Percentiles rank a stretch among this genome's conserved stretches.
Conservation (phyloP, 2,329 filamentous ascomycete genomes). For the Paramyrothecium sp. region DNA sequence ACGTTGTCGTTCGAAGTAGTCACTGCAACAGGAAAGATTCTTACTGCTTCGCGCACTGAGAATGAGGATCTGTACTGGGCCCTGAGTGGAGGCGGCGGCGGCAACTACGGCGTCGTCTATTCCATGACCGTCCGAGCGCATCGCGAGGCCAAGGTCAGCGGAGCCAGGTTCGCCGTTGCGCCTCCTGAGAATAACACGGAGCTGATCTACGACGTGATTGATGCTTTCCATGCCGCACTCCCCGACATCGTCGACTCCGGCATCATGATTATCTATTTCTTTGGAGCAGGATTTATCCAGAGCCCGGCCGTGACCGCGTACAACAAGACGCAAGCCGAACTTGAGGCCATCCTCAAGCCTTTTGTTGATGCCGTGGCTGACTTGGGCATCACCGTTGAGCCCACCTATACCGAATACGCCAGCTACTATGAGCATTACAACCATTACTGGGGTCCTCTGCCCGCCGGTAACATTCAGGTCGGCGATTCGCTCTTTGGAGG, state of each 20-base stretch:
- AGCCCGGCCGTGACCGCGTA: conserved; percentile 39
- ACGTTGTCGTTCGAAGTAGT: not conserved
- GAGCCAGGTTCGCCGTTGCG: not conserved
- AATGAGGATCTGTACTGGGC: not conserved
- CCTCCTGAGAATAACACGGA: not conserved
- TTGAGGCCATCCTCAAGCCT: conserved; percentile 39
- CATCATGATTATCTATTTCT: conserved; percentile 45
- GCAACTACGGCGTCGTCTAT: conserved; percentile 3
- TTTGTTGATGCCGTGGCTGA: conserved; percentile 13
- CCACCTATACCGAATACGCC: conserved; percentile 16
- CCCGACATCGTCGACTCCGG: conserved; percentile 42
- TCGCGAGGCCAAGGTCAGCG: not conserved
- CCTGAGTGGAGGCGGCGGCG: not conserved
- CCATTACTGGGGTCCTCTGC: conserved; percentile 39
- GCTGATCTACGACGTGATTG: conserved; percentile 14
- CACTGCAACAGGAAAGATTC: not conserved
- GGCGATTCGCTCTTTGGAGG: conserved; percentile 32
- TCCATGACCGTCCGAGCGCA: conserved; percentile 4
- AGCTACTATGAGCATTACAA: conserved; percentile 39
- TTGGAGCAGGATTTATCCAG: conserved; percentile 43
- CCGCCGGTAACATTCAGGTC: conserved; percentile 28
- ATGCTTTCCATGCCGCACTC: conserved; percentile 20
- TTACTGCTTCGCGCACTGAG: not conserved
- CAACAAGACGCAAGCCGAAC: conserved; percentile 38
- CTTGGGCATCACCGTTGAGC: conserved; percentile 10